Base-by-base conservation (phyloP, 2,329 filamentous ascomycete genomes). In the Trichoderma asperellum region DNA sequence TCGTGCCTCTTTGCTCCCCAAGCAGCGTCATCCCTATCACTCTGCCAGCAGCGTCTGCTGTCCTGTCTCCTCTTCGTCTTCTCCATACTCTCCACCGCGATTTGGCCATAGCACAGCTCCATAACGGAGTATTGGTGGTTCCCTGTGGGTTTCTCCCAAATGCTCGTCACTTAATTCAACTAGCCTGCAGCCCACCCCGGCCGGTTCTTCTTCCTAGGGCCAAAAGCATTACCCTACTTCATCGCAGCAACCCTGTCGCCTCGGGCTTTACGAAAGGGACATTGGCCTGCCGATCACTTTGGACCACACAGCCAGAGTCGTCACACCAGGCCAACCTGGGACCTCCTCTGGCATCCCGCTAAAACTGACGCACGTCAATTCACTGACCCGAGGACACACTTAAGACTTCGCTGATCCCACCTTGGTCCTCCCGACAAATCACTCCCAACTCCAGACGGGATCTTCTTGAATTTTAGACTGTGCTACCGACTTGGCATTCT, bases 361-460 rank as follows among this genome's bases (percentile, higher is more conserved):
- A 67, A 70, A 76, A 77, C 78, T 80, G 78, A 79, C 78, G 78
- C 78, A 81, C 76, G 77, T 79, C 77, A 79, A 79, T 78, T 78
- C 74, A 66, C 63, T 73, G 73, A 78, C 70, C 72, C 74, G 74
- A 69, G 61, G 52, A 76, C 81, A 83, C 84, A 86, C 85, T 85
- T 87, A 87, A 87, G 79, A 86, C 83, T 82, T 83, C 83, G 85
- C 84, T 86, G 85, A 87, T 87, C 85, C 85, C 84, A 83, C 79
- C 75, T 78, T 75, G 75, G 73, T 72, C 55, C 35, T 72, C 72
- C 76, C 74, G 70, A 74, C 77, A 74, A 72, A 74, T 73, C 73
- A 75, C 72, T 75, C 76, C 65, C 73, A 78, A 75, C 76, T 79
- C 75, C 69, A 77, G 70, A 73, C 68, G 72, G 74, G 76, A 79